phyloP scores from a whole-genome alignment of 2,329 filamentous ascomycete genomes.

The Pseudodiploospora longispora region DNA sequence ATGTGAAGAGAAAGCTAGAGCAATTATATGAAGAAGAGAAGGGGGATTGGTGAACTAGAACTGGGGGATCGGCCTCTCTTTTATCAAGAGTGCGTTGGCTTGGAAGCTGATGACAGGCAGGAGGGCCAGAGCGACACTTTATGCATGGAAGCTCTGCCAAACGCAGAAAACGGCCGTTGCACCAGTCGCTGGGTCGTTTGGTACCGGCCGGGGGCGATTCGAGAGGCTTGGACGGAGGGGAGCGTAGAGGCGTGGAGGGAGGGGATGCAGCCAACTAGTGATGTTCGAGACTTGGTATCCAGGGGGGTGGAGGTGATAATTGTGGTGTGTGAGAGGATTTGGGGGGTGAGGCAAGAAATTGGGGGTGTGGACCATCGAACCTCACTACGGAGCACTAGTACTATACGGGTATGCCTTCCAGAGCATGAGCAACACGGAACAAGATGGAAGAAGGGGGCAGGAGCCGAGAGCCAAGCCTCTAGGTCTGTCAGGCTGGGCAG shows the following conservation, averaged over 20 bases:
- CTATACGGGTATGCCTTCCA: too few relatives aligned
- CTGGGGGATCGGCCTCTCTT: conserved; percentile 8
- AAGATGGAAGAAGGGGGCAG: too few relatives aligned
- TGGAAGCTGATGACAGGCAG: conserved; percentile 4
- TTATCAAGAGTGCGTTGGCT: background rate
- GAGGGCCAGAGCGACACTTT: conserved; percentile 5
- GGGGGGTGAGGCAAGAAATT: too few relatives aligned
- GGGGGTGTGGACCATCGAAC: too few relatives aligned
- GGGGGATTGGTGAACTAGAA: background rate
- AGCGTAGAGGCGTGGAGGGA: background rate
- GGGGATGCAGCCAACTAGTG: conserved; percentile 7
- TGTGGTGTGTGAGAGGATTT: too few relatives aligned
- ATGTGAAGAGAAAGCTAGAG: background rate
- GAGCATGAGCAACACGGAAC: too few relatives aligned
- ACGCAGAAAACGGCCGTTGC: conserved; percentile 8
- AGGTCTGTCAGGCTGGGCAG: too few relatives aligned
- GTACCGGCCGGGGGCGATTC: conserved; percentile 4
- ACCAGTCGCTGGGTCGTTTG: conserved; percentile 4
- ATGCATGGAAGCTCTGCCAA: conserved; percentile 9
- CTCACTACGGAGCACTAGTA: too few relatives aligned
- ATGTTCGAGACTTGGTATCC: conserved; percentile 7
- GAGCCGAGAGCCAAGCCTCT: too few relatives aligned
- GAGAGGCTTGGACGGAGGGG: conserved; percentile 2
- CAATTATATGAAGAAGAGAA: background rate
- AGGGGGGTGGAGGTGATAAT: conserved; percentile 2